Base-by-base conservation (phyloP, 2,329 filamentous ascomycete genomes). In the Coniella vitis region DNA sequence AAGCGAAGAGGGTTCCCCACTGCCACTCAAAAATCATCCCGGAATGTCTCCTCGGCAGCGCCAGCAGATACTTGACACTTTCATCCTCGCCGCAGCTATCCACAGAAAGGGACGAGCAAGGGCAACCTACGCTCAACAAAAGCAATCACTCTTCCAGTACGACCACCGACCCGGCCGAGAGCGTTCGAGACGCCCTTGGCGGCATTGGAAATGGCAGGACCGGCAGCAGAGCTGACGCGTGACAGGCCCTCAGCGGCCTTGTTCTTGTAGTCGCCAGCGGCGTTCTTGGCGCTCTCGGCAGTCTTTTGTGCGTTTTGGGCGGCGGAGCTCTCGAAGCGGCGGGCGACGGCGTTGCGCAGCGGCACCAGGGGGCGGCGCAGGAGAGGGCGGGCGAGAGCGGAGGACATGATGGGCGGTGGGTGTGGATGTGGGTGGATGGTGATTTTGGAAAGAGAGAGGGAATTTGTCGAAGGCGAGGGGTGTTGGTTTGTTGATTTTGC, bases 191-290 rank as follows among this genome's bases (percentile, higher is more conserved):
- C 70, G 48, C 81, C 78, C 64, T 81, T 79, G 49, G 86, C 86
- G 59, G 86, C 87, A 64, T 80, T 83, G 59, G 79, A 76, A 60
- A 94, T 75, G 54, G 83, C 87, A 54, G 87, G 84, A 49, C 87
- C 87, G 60, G 90, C 90, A 47, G 87, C 83, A 60, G 86, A 83
- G 56, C 84, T 76, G 61, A 93, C 90, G 64, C 83, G 83, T 60
- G 86, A 88, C 48, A 96, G 80, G 56, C 90, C 89, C 71, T 95
- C 78, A 57, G 83, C 78, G 51, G 89, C 90, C 77, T 89, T 89
- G 61, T 74, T 63, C 42, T 65, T 60, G 42, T 69, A 69, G 61
- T 76, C 68, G 41, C 67, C 60, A 34, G 69, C 65, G 49, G 68
- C 61, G 37, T 71, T 66, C 61, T 69, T 68, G 45, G 67, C 62